Evolutionary conservation across 805 yeast genomes (phyloP), one percentile per base, ranked within the genome.

Genomic region (Kuraishia piskuri): DNA sequence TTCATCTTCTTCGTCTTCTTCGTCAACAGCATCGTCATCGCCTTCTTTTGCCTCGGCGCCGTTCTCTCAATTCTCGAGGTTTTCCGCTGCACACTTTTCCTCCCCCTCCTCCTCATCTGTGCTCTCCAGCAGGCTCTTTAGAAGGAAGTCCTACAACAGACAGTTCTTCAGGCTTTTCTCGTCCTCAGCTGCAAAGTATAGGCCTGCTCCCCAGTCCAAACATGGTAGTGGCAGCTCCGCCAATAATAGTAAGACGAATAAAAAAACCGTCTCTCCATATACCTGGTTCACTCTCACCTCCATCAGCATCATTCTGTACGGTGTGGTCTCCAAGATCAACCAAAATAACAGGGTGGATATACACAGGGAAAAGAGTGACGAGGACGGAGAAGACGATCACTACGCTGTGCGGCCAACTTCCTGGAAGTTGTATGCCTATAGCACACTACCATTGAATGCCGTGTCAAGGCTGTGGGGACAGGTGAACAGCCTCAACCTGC

Each of bases 391-490:
- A 17, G 56, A 57, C 31, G 69, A 68, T 20, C 72, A 64, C 23
- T 68, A 67, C 44, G 71, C 68, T 10, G 75, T 79, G 53, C 77
- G 77, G 59, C 91, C 90, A 8, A 79, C 80, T 58, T 86, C 95
- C 8, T 91, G 97, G 97, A 84, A 86, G 46, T 79, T 92, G 54
- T 91, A 89, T 63, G 86, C 94, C 26, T 94, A 94, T 68, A 82
- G 90, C 2, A 84, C 97, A 1, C 74, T 94, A 49, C 99, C 99
- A 1, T 77, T 94, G 65, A 90, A 91, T 64, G 88, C 96, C 1
- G 75, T 90, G 36, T 90, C 97, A 0, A 79, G 99, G 56, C 70
- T 92, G 48, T 94, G 99, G 99, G 99, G 99, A 31, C 83, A 81
- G 61, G 78, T 94, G 54, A 94, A 94, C 65, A 83, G 84, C 53